These are phyloP conservation scores for Exophiala spinifera DNA, from an alignment of 2,329 filamentous ascomycete species.

Conservation along the genomic window DNA sequence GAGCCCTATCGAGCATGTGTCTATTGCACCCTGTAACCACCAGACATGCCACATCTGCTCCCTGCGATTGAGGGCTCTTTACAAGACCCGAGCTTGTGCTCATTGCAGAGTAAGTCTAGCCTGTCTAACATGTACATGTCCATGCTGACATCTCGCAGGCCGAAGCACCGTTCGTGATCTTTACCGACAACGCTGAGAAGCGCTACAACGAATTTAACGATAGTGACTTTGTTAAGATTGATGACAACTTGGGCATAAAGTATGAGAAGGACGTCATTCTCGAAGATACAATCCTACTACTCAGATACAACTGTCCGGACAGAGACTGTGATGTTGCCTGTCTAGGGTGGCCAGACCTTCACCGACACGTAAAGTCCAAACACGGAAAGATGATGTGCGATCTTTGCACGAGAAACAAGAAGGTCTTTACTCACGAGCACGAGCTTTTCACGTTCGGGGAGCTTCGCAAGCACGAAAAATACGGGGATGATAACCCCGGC, in stretches of 20 bases:
- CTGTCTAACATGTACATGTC: not conserved
- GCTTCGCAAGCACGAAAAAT: conserved; percentile 80
- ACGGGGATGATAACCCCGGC: conserved; percentile 86
- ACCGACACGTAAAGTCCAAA: conserved; percentile 73
- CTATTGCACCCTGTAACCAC: conserved; percentile 92
- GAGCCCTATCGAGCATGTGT: conserved; percentile 80
- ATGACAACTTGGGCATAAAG: conserved; percentile 84
- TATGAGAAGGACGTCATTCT: conserved; percentile 88
- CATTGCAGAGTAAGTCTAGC: conserved; percentile 73
- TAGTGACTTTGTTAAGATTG: conserved; percentile 70
- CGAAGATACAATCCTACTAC: conserved; percentile 80
- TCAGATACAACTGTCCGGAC: conserved; percentile 95
- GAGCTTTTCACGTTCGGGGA: conserved; percentile 81
- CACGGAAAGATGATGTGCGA: conserved; percentile 77
- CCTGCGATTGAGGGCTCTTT: conserved; percentile 83
- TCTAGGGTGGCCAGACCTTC: conserved; percentile 72
- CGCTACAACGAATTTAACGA: conserved; percentile 78
- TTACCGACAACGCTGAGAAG: conserved; percentile 80
- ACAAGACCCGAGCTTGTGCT: conserved; percentile 95
- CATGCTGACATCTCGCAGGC: conserved; percentile 32
- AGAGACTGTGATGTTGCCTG: conserved; percentile 79
- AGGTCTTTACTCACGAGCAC: conserved; percentile 97
- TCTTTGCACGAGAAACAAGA: conserved; percentile 89
- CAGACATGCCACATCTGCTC: conserved; percentile 95
- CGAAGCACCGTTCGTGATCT: conserved; percentile 69